Evolutionary conservation across 257 asterid species (phyloP).

Genomic region (Catharanthus roseus): DNA sequence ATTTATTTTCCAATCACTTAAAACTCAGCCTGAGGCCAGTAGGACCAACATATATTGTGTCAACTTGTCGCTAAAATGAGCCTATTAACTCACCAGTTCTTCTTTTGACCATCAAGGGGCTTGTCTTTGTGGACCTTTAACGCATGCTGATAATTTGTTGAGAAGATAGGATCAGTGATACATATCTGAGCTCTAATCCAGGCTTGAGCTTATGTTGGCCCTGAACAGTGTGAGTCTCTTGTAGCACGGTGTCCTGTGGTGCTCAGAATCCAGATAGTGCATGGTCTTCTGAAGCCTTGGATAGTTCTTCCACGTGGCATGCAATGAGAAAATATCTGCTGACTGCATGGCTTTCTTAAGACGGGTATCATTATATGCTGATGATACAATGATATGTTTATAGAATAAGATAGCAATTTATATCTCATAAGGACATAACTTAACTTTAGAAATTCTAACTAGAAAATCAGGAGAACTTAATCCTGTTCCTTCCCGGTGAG

Average conservation of each 20-base stretch:
- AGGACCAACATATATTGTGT: not conserved
- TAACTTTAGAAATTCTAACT: too few relatives aligned
- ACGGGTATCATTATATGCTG: too few relatives aligned
- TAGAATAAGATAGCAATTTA: too few relatives aligned
- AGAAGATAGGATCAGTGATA: not conserved
- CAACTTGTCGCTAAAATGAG: not conserved
- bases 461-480: too few relatives aligned
- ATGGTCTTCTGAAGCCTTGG: too few relatives aligned
- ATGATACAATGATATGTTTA: too few relatives aligned
- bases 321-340: too few relatives aligned
- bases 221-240: not conserved
- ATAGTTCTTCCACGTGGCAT: too few relatives aligned
- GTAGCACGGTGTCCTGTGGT: not conserved
- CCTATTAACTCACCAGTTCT: not conserved
- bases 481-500: too few relatives aligned
- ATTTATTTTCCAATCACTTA: not conserved
- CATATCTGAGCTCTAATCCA: not conserved
- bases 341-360: too few relatives aligned
- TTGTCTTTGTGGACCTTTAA: not conserved
- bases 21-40: not conserved
- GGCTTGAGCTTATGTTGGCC: not conserved
- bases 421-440: too few relatives aligned
- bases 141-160: not conserved
- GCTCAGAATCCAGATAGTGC: not conserved
- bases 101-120: not conserved